Evolutionary conservation across 371 early-diverging fungal species (phyloP).

Genomic region (Mucor lusitanicus): DNA sequence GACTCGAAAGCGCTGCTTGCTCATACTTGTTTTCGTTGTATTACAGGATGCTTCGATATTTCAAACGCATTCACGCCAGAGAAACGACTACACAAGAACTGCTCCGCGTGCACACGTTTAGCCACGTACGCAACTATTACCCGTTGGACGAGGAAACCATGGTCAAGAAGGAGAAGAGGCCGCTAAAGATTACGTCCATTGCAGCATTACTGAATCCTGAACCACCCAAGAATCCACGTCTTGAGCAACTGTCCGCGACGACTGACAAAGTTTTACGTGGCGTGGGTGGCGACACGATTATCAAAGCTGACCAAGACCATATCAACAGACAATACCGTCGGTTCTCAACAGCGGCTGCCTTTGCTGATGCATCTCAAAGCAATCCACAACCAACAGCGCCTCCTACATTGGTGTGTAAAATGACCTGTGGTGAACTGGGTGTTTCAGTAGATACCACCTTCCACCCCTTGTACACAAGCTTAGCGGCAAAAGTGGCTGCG

Average conservation of each 20-base stretch:
- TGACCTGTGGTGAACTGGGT: slow-evolving; percentile 60
- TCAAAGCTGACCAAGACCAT: slow-evolving; percentile 28
- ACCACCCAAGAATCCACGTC: slow-evolving; percentile 8
- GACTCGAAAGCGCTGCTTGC: no score
- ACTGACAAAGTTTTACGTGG: slow-evolving; percentile 23
- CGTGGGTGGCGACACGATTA: slow-evolving; percentile 42
- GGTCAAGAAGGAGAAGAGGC: slow-evolving; percentile 19
- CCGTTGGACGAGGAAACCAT: slow-evolving; percentile 18
- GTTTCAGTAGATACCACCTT: slow-evolving; percentile 66
- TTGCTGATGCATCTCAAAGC: slow-evolving; percentile 22
- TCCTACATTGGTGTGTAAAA: slow-evolving; percentile 52
- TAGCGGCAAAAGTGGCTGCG: slow-evolving; percentile 58
- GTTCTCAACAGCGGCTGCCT: slow-evolving; percentile 38
- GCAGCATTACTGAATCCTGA: slow-evolving; percentile 37
- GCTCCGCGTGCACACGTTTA: slow-evolving; percentile 50
- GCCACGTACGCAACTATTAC: slow-evolving; percentile 60
- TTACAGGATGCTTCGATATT: slow-evolving; percentile 35
- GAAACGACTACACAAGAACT: slow-evolving; percentile 57
- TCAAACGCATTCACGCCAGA: slow-evolving; percentile 53
- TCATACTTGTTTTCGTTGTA: background rate
- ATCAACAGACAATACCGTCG: slow-evolving; percentile 34
- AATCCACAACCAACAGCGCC: slow-evolving; percentile 40
- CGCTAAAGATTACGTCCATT: slow-evolving; percentile 38
- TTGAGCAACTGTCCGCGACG: background rate
- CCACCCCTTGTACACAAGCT: slow-evolving; percentile 52